These are phyloP conservation scores for Crithidia brevicula DNA, from an alignment of 208 protist genomes.

Conservation along the genomic window DNA sequence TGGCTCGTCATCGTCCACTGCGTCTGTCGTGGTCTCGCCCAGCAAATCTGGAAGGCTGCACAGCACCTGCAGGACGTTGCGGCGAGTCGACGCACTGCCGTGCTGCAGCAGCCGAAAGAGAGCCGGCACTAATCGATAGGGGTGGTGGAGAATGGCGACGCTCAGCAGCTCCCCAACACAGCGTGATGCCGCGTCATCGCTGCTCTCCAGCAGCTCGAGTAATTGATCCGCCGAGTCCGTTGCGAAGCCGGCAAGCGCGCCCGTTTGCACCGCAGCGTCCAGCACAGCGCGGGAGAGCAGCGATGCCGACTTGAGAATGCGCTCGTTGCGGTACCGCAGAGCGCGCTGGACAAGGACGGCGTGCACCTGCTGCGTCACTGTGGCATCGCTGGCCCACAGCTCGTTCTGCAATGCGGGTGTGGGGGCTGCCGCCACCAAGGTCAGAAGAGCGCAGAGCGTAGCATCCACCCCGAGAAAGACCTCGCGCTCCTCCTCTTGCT, in stretches of 20 bases:
- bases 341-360: conserved; percentile 66
- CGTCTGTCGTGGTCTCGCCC: no score
- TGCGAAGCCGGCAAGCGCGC: conserved; percentile 35
- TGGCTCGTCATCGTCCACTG: no score
- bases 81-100: conserved; percentile 52
- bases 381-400: conserved; percentile 56
- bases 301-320: conserved; percentile 64
- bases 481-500: conserved; percentile 15
- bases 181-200: conserved; percentile 70
- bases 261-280: conserved; percentile 27
- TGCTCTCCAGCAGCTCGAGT: conserved; percentile 67
- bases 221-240: conserved; percentile 73
- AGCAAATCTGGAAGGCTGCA: conserved; percentile 52
- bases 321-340: conserved; percentile 55
- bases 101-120: conserved; percentile 76
- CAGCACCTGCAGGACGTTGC: conserved; percentile 77
- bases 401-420: conserved; percentile 40
- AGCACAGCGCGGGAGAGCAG: conserved; percentile 68
- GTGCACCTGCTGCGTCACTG: conserved; percentile 75
- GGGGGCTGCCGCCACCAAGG: conserved; percentile 51
- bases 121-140: conserved; percentile 71
- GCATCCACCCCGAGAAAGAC: conserved; percentile 51
- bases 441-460: conserved; percentile 51
- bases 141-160: conserved; percentile 56
- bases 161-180: conserved; percentile 70